phyloP scores from a whole-genome alignment of 768 basidiomycete genomes.

The Boletus speciosus region DNA sequence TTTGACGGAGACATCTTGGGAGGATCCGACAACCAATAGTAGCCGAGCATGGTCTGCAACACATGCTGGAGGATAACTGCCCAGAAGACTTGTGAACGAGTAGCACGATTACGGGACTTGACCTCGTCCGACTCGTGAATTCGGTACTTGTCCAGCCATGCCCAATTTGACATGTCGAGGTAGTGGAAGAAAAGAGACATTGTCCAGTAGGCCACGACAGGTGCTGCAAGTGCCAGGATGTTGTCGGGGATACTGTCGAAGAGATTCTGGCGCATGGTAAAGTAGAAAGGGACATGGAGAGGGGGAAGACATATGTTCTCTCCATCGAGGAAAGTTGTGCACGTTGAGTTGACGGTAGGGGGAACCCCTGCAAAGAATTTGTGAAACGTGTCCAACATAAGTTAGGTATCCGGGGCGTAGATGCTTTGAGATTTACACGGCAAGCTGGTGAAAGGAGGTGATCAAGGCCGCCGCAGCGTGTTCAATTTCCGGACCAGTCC shows the following conservation, averaged over 20 bases:
- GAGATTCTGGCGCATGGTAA: constrained; percentile 41
- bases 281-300: constrained; percentile 53
- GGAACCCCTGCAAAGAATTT: constrained; percentile 2
- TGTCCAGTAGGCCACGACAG: constrained; percentile 82
- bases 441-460: not conserved
- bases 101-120: constrained; percentile 67
- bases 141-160: constrained; percentile 77
- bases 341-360: constrained; percentile 36
- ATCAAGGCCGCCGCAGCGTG: not conserved
- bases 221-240: constrained; percentile 65
- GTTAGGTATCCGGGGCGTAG: not conserved
- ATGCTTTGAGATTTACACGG: not conserved
- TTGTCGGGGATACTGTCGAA: constrained; percentile 66
- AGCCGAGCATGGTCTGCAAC: constrained; percentile 76
- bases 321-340: constrained; percentile 31
- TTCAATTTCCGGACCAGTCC: not conserved
- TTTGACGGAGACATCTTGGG: constrained; percentile 29
- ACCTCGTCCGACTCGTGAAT: constrained; percentile 89
- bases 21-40: constrained; percentile 56
- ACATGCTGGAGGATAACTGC: constrained; percentile 86
- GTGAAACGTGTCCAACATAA: constrained; percentile 17
- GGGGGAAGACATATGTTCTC: constrained; percentile 36
- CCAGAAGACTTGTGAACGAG: constrained; percentile 64
- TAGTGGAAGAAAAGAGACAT: constrained; percentile 75
- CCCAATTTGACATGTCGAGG: constrained; percentile 74